Base-by-base conservation (phyloP, 768 basidiomycete species). In the Trametes meyenii region DNA sequence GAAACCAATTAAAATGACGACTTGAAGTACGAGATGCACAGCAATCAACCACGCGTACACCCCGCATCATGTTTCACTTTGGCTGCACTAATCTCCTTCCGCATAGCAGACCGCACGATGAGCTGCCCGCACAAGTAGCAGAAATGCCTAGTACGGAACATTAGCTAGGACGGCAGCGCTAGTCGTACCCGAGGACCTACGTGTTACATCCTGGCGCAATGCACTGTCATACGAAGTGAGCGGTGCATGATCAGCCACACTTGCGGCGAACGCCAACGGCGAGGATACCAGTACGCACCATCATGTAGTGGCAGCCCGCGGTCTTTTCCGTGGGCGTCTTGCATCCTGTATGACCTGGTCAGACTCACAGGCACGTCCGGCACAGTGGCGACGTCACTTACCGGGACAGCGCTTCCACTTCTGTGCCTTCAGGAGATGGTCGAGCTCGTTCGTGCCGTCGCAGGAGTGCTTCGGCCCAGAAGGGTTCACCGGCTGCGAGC, bases 341-440 rank as follows among this genome's bases (percentile, higher is more conserved):
- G 64, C 82, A 82, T 36, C 76, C 81, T 80, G 61, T 7, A 19
- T 2, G 21, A 33, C 7, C 12, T 1, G 3, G 35, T 24, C 21
- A 52, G 38, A 6, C 29, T 3, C 29, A 33, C 29, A n/a, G n/a
- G 29, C 29, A 8, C 29, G 8, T 33, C 29, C 29, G 29, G 29
- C 4, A 33, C n/a, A 19, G 29, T 8, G 29, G 8, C 29, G 29
- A 8, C 29, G 29, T 33, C 2, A 64, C 77, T 51, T 65, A 76
- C 87, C 83, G 61, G 87, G 84, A 68, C 88, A 89, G 54, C 79
- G 78, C 61, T 83, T 84, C 87, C 87, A 88, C 7, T 85, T 85
- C 19, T 77, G 72, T 65, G 74, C 63, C 40, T 73, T 69, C 82
- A 86, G 83, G 45, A 85, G 60, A 51, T 79, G 72, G 5, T 80